These are phyloP conservation scores for Pythium folliculosum DNA, from an alignment of 352 stramenopile species.

Conservation along the genomic window DNA sequence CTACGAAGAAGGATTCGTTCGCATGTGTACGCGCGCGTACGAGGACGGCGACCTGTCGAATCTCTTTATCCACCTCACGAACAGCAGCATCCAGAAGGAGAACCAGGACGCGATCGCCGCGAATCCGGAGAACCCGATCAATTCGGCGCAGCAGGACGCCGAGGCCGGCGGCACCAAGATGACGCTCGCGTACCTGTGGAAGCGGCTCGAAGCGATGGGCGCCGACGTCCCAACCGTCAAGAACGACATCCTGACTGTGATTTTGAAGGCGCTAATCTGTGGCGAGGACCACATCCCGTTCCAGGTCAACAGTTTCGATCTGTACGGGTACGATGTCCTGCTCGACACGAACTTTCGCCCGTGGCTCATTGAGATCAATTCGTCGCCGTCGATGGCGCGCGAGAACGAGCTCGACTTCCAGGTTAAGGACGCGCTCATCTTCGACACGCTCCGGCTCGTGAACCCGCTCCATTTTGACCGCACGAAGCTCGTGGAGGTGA, in stretches of 20 bases:
- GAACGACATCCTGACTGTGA: constrained; percentile 68
- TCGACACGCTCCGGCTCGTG: constrained; percentile 87
- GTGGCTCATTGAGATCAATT: constrained; percentile 97
- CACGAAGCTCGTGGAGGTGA: constrained; percentile 59
- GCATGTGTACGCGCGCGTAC: constrained; percentile 88
- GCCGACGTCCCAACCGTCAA: constrained; percentile 73
- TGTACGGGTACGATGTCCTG: constrained; percentile 96
- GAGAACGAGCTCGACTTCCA: constrained; percentile 86
- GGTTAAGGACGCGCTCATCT: constrained; percentile 90
- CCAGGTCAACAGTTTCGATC: constrained; percentile 92
- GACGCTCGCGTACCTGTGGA: constrained; percentile 76
- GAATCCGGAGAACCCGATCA: constrained; percentile 45
- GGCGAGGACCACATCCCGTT: constrained; percentile 89
- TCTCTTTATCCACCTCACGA: constrained; percentile 94
- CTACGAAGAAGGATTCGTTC: constrained; percentile 93
- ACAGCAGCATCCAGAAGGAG: constrained; percentile 93
- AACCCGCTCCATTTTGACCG: constrained; percentile 85
- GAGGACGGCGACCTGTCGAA: constrained; percentile 70
- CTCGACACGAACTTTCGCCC: constrained; percentile 88
- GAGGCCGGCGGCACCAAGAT: constrained; percentile 85
- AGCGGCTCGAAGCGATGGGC: constrained; percentile 60
- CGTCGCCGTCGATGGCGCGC: constrained; percentile 89
- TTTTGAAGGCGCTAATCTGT: constrained; percentile 88
- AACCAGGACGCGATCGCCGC: constrained; percentile 60
- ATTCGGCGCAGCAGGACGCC: constrained; percentile 28